Conservation (phyloP, 192 early-diverging fungal species). For the Linnemannia hyalina region DNA sequence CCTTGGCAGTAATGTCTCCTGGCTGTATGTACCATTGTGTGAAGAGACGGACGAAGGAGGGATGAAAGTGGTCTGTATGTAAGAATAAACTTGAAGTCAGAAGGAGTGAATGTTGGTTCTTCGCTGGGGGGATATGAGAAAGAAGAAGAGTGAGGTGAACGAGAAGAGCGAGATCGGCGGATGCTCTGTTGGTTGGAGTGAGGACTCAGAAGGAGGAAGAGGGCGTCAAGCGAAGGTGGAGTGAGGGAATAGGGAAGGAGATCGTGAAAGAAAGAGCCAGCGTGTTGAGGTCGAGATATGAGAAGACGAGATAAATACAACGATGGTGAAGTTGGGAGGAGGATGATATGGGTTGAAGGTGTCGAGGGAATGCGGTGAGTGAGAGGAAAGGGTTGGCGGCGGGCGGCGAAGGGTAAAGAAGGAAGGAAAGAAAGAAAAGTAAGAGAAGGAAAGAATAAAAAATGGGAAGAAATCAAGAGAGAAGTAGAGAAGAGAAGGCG, state of each 20-base stretch:
- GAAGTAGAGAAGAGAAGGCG: background rate
- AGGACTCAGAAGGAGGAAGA: background rate
- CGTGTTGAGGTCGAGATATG: background rate
- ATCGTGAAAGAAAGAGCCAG: background rate
- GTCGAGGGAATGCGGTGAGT: background rate
- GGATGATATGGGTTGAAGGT: background rate
- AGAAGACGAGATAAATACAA: background rate
- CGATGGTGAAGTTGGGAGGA: background rate
- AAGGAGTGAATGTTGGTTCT: background rate
- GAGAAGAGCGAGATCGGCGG: background rate
- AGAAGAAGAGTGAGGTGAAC: background rate
- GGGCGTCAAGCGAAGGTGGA: background rate
- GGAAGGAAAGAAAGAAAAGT: conserved; percentile 8
- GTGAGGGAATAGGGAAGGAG: background rate
- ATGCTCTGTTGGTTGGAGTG: background rate
- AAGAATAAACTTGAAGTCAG: background rate
- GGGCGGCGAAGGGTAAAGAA: background rate
- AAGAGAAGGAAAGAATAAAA: background rate
- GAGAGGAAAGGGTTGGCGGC: background rate
- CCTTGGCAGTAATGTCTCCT: background rate
- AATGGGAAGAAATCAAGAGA: background rate
- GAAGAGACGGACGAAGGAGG: background rate
- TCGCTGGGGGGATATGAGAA: background rate
- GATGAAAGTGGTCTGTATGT: background rate
- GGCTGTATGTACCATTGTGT: conserved; percentile 12